phyloP scores from a whole-genome alignment of 2,329 filamentous ascomycete species.

The Setomelanomma holmii region DNA sequence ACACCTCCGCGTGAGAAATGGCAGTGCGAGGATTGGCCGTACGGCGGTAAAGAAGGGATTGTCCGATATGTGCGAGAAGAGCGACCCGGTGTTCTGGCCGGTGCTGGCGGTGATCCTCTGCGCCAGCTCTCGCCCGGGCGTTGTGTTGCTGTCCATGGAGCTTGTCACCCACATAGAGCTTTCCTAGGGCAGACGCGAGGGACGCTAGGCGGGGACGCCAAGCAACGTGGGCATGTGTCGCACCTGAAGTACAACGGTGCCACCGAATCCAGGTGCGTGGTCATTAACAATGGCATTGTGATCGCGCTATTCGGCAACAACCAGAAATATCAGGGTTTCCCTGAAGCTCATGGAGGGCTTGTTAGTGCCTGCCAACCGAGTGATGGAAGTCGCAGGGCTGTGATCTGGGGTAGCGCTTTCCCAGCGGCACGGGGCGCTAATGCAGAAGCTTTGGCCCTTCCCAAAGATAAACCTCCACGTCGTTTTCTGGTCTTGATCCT shows the following conservation, averaged over 20 bases:
- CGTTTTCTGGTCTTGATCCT: constrained; percentile 6
- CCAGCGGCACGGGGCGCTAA: constrained; percentile 28
- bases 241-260: constrained; percentile 3
- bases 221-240: constrained; percentile 12
- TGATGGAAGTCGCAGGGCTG: constrained; percentile 7
- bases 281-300: neutral
- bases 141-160: constrained; percentile 45
- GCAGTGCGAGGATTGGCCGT: constrained; percentile 57
- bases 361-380: neutral
- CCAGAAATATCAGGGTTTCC: neutral
- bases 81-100: constrained; percentile 45
- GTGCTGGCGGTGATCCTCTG: constrained; percentile 43
- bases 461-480: constrained; percentile 25
- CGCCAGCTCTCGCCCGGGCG: constrained; percentile 45
- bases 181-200: constrained; percentile 14
- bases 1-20: constrained; percentile 23
- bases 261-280: neutral
- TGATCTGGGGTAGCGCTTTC: constrained; percentile 18
- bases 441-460: constrained; percentile 29
- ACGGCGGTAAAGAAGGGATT: constrained; percentile 64
- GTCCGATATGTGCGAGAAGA: constrained; percentile 54
- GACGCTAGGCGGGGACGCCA: constrained; percentile 24
- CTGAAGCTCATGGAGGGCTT: neutral
- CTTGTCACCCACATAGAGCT: constrained; percentile 9
- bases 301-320: neutral